These are phyloP conservation scores for Fusarium marasasianum DNA, from an alignment of 2,329 filamentous ascomycete species.

Conservation along the genomic window DNA sequence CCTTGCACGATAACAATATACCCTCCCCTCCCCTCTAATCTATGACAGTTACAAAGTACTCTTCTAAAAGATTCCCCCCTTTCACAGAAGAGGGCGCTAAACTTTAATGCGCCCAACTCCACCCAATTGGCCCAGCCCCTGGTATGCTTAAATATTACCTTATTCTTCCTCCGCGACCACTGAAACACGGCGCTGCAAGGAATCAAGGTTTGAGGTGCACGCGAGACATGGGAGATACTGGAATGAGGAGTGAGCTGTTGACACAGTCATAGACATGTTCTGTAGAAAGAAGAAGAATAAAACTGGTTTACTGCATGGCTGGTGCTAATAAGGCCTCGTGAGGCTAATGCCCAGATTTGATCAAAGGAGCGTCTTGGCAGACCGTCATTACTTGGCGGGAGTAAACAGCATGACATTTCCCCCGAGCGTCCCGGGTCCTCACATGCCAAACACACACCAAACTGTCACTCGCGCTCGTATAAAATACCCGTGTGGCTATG, in stretches of 20 bases:
- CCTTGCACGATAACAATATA: not conserved
- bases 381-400: constrained; percentile 24
- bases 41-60: not conserved
- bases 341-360: constrained; percentile 26
- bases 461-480: not conserved
- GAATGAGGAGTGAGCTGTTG: not conserved
- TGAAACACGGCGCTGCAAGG: constrained; percentile 25
- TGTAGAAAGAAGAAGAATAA: not conserved
- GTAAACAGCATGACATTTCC: constrained; percentile 1
- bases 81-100: constrained; percentile 24
- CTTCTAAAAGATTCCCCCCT: not conserved
- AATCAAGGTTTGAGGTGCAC: not conserved
- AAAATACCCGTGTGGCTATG: not conserved
- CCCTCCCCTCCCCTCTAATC: not conserved
- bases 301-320: constrained; percentile 7
- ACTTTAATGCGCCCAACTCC: constrained; percentile 38
- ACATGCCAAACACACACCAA: not conserved
- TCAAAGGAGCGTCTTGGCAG: constrained; percentile 31
- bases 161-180: constrained; percentile 30
- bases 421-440: constrained; percentile 12
- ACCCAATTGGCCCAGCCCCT: constrained; percentile 28
- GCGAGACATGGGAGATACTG: not conserved
- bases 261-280: not conserved
- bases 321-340: constrained; percentile 1
- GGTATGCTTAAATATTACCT: constrained; percentile 45